These are phyloP conservation scores for Elaeis oleifera DNA, from an alignment of 202 grass and related monocot genomes.

Conservation along the genomic window DNA sequence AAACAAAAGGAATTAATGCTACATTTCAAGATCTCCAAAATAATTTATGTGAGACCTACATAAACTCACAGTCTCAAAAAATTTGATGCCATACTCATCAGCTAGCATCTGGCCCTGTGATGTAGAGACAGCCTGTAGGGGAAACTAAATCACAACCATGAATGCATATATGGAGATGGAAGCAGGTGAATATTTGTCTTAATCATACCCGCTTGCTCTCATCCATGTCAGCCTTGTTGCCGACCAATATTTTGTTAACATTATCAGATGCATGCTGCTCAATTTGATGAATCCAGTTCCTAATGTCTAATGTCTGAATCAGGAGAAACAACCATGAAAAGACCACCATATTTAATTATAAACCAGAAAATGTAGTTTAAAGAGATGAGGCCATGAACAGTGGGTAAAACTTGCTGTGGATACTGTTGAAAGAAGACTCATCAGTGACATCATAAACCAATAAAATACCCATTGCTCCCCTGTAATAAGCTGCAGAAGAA, in stretches of 20 bases:
- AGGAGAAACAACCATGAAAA: background rate
- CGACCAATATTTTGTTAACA: conserved; percentile 15
- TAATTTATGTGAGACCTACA: no score
- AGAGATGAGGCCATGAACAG: background rate
- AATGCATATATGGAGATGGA: no score
- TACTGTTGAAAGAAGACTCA: conserved; percentile 21
- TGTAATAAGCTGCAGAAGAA: conserved; percentile 12
- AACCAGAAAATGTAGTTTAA: background rate
- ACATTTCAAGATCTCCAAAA: no score
- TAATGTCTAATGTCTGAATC: conserved; percentile 2
- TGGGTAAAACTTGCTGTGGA: no score
- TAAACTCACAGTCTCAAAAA: conserved; percentile 7
- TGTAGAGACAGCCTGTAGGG: conserved; percentile 5
- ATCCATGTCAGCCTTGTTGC: conserved; percentile 20
- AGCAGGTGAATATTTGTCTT: no score
- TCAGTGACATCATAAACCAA: conserved; percentile 19
- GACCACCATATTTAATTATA: background rate
- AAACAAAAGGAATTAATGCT: no score
- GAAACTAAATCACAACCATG: no score
- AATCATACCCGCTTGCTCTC: conserved; percentile 9
- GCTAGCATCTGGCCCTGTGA: conserved; percentile 10
- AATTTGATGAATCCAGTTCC: conserved; percentile 13
- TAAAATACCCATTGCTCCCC: conserved; percentile 17
- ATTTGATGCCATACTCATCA: conserved; percentile 15
- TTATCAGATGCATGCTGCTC: conserved; percentile 22